Percentiles rank a stretch among this genome's conserved stretches.
These are phyloP conservation scores for Cicer arietinum DNA, from an alignment of 306 rosid species.

Conservation along the genomic window DNA sequence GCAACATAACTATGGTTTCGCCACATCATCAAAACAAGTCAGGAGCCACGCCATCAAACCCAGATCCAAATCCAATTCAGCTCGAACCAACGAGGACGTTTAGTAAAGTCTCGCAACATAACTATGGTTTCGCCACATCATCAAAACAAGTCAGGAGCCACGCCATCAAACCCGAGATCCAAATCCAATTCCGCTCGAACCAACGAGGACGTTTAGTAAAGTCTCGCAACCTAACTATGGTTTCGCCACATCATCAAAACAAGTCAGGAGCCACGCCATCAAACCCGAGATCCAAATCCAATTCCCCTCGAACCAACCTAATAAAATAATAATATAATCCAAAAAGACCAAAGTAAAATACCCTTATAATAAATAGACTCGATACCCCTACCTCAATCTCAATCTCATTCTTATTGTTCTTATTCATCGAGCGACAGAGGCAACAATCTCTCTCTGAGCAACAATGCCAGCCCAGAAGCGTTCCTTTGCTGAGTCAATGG, in stretches of 20 bases:
- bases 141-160: too few relatives aligned
- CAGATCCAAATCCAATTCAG: background rate
- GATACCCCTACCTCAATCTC: conserved; percentile 1
- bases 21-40: too few relatives aligned
- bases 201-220: background rate
- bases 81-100: background rate
- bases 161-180: background rate
- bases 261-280: background rate
- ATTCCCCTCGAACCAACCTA: background rate
- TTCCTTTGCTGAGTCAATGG: conserved; percentile 48
- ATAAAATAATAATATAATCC: background rate
- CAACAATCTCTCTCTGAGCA: conserved; percentile 34
- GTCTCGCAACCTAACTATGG: background rate
- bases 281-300: background rate
- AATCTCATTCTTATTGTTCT: conserved; percentile 27
- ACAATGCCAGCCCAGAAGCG: conserved; percentile 99
- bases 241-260: background rate
- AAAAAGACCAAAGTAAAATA: background rate
- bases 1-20: background rate
- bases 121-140: background rate
- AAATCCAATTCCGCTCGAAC: background rate
- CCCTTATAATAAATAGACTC: background rate
- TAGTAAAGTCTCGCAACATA: background rate
- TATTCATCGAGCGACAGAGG: conserved; percentile 25
- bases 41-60: background rate